Conservation (phyloP, 2,329 filamentous ascomycete genomes). For the Arachnomyces sp. region DNA sequence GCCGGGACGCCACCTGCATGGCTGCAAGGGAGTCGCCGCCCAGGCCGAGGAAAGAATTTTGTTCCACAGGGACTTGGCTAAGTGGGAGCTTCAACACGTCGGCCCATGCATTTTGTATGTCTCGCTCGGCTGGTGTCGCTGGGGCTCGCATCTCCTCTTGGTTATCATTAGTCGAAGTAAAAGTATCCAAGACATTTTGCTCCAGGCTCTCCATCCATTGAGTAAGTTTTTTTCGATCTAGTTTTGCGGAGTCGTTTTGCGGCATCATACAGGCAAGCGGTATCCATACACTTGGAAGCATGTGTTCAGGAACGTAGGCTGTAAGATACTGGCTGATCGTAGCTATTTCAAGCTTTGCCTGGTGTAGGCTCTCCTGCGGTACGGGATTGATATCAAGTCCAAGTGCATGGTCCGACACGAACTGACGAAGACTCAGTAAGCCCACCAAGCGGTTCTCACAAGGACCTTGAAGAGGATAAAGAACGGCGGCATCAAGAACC, state of each 20-base stretch:
- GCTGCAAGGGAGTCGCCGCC: slow-evolving; percentile 33
- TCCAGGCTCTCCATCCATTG: slow-evolving; percentile 26
- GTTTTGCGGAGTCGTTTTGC: slow-evolving; percentile 39
- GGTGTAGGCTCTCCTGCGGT: slow-evolving; percentile 19
- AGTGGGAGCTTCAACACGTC: background rate
- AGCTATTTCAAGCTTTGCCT: slow-evolving; percentile 10
- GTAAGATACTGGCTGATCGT: slow-evolving; percentile 23
- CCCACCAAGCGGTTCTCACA: slow-evolving; percentile 26
- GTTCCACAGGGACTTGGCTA: background rate
- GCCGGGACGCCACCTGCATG: slow-evolving; percentile 43
- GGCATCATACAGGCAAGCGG: slow-evolving; percentile 37
- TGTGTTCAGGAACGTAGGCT: slow-evolving; percentile 36
- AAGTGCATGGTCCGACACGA: too few species aligned
- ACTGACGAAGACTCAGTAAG: slow-evolving; percentile 23
- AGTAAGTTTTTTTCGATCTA: slow-evolving; percentile 33
- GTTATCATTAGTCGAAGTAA: too few species aligned
- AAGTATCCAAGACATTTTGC: slow-evolving; percentile 19
- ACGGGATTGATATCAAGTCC: slow-evolving; percentile 3
- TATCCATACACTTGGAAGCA: slow-evolving; percentile 41
- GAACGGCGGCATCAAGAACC: slow-evolving; percentile 28
- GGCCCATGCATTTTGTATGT: slow-evolving; percentile 14
- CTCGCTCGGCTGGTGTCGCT: slow-evolving; percentile 22
- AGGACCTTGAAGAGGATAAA: slow-evolving; percentile 29
- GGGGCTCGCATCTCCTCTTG: slow-evolving; percentile 6
- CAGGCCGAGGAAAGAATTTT: slow-evolving; percentile 9